These are phyloP conservation scores for Aureobasidium sp. DNA, from an alignment of 2,329 filamentous ascomycete species.

Conservation along the genomic window DNA sequence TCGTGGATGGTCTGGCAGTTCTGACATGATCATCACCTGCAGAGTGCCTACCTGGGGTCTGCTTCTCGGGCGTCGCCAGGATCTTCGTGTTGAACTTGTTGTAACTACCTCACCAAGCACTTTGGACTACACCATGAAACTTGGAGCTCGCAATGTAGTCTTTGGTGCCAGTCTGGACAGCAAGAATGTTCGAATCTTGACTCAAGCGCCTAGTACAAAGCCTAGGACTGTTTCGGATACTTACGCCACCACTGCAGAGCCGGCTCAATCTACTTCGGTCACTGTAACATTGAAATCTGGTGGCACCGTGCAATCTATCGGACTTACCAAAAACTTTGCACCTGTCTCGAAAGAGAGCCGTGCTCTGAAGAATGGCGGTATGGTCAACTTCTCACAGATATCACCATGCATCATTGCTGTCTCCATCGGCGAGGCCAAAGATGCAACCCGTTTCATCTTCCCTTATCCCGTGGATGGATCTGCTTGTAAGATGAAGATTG, in stretches of 20 bases:
- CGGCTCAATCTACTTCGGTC: not conserved
- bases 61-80: slow-evolving; percentile 15
- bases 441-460: not conserved
- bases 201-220: not conserved
- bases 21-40: slow-evolving; percentile 25
- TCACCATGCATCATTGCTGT: slow-evolving; percentile 5
- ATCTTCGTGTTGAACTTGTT: slow-evolving; percentile 18
- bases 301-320: not conserved
- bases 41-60: slow-evolving; percentile 21
- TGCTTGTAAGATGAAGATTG: slow-evolving; percentile 24
- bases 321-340: not conserved
- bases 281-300: not conserved
- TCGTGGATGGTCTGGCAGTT: slow-evolving; percentile 22
- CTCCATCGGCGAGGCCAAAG: not conserved
- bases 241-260: not conserved
- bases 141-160: not conserved
- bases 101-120: slow-evolving; percentile 17
- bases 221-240: not conserved
- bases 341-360: not conserved
- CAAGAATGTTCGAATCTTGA: slow-evolving; percentile 9
- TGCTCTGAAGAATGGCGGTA: not conserved
- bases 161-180: not conserved
- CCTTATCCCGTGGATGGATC: slow-evolving; percentile 22
- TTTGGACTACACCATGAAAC: not conserved
- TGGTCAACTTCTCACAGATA: not conserved